Evolutionary conservation across 2,329 filamentous ascomycete genomes (phyloP), one percentile per base, ranked within the genome.

Genomic region (Hirsutella thompsonii): DNA sequence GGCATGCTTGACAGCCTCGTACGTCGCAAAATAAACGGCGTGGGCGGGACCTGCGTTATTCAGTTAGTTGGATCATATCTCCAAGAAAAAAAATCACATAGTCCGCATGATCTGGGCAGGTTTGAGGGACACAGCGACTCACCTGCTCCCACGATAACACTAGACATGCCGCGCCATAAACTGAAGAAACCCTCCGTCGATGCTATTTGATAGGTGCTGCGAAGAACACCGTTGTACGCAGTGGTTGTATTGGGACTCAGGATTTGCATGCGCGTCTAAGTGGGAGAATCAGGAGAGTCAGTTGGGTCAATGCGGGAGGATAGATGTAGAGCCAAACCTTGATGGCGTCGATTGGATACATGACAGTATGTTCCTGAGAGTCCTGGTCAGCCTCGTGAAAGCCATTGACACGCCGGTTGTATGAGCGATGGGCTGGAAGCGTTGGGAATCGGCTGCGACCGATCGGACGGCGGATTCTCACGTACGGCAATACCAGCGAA

Each of bases 301-400:
- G 8, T 9, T 34, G 8, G 8, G 1, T 16, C 3, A 34, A n/a
- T 16, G 32, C 4, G 4, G 32, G 32, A 18, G 18, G 32, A 16
- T 8, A 8, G 9, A 33, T 10, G 13, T 6, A n/a, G n/a, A 18
- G 30, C 42, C 60, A 49, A 51, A 95, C 92, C 83, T 98, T 98
- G 59, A 98, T 83, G 52, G 94, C 79, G 68, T 98, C 92, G 58
- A 98, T 84, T 18, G 92, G 92, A 60, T 98, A 98, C 92, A 98
- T 96, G 55, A 94, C 89, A 44, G 90, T 93, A 64, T 96, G 90
- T 68, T 96, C 90, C 89, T 95, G 52, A 39, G 20, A 20, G 4
- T 16, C n/a, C 14, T 10, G 9, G n/a, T 34, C n/a, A 34, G 32
- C 14, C 11, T 26, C 23, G 11, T 26, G n/a, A n/a, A n/a, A n/a